These are phyloP conservation scores for Prorocentrum cordatum DNA, from an alignment of 169 alveolate species.

Conservation along the genomic window DNA sequence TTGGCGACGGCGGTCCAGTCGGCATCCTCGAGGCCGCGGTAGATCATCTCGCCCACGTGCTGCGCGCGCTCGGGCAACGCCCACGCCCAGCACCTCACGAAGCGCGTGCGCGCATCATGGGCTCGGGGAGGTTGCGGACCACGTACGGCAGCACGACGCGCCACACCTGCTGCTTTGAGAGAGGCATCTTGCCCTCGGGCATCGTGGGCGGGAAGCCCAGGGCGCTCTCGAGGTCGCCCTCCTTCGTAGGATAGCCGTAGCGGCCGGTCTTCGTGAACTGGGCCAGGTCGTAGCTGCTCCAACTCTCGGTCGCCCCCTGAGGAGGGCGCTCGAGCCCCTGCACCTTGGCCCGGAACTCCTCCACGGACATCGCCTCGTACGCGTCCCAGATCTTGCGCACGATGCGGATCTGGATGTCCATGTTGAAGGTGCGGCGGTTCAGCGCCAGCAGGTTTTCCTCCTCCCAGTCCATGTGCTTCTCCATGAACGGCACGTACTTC, in stretches of 20 bases:
- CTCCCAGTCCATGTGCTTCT: neutral
- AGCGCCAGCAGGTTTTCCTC: neutral
- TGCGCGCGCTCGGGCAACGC: neutral
- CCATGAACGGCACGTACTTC: neutral
- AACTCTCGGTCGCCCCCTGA: too few relatives aligned
- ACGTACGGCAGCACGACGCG: neutral
- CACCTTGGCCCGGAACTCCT: neutral
- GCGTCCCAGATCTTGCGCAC: neutral
- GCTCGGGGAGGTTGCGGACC: neutral
- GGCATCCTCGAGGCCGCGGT: neutral
- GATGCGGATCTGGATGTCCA: neutral
- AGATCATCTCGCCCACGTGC: neutral
- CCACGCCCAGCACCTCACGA: neutral
- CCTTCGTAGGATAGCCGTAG: too few relatives aligned
- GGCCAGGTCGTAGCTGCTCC: neutral
- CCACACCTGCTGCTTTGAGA: neutral
- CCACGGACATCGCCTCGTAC: neutral
- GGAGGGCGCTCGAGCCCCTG: too few relatives aligned
- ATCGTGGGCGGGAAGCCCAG: neutral
- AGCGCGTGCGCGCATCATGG: neutral
- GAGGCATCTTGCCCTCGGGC: neutral
- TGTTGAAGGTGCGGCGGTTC: neutral
- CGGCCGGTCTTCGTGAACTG: neutral
- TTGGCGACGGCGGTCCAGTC: neutral
- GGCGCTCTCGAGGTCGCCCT: neutral